Conservation (phyloP, 441 rosid genomes). For the Biscutella laevigata region DNA sequence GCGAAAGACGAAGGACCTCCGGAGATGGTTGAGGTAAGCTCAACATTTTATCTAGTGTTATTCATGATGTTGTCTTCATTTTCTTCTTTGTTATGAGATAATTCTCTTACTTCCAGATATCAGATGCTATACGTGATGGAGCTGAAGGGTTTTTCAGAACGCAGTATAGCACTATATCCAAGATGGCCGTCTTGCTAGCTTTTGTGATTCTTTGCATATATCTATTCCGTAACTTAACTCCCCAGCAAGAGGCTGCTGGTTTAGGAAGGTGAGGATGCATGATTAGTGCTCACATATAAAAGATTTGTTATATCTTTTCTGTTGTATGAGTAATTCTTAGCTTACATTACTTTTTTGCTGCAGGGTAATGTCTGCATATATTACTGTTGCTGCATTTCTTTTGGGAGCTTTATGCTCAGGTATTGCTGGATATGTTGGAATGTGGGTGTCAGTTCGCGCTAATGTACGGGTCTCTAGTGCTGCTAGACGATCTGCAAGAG, state of each 20-base stretch:
- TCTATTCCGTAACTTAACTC: constrained; percentile 72
- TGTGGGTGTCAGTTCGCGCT: constrained; percentile 99
- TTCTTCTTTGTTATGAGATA: constrained; percentile 19
- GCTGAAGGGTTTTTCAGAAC: constrained; percentile 99
- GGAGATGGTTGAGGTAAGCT: constrained; percentile 82
- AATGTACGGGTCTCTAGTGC: constrained; percentile 97
- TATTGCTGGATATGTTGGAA: constrained; percentile 92
- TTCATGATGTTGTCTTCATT: constrained; percentile 2
- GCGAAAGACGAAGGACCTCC: constrained; percentile 99
- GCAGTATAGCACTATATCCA: constrained; percentile 90
- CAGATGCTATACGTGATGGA: constrained; percentile 98
- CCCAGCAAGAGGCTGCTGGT: constrained; percentile 95
- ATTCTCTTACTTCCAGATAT: constrained; percentile 54
- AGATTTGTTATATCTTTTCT: not conserved
- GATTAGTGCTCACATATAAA: constrained; percentile 12
- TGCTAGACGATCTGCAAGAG: constrained; percentile 96
- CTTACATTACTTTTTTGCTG: constrained; percentile 23
- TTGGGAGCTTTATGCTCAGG: constrained; percentile 96
- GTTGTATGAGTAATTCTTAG: constrained; percentile 12
- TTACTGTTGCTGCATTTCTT: constrained; percentile 92
- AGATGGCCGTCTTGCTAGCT: constrained; percentile 89
- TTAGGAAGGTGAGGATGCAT: constrained; percentile 58
- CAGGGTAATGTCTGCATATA: constrained; percentile 78
- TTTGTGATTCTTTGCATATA: constrained; percentile 78
- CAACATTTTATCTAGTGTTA: constrained; percentile 1